These are phyloP conservation scores for Tulasnella sp. DNA, from an alignment of 768 basidiomycete species.

Conservation along the genomic window DNA sequence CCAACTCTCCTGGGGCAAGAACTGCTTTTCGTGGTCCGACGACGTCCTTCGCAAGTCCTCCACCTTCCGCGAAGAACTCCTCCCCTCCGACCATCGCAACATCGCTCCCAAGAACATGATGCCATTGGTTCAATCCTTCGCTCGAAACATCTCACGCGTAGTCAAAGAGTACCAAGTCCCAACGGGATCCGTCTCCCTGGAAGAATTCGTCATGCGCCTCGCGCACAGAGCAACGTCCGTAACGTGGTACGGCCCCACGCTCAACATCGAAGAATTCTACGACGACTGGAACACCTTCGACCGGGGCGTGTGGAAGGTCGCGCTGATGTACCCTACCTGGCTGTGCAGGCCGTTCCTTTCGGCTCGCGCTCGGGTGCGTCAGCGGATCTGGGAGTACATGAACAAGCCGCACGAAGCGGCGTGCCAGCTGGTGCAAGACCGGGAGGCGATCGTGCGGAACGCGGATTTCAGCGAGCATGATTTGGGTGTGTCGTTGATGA, in stretches of 20 bases:
- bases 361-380: neutral
- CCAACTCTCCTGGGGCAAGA: neutral
- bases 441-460: neutral
- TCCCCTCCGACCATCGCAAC: neutral
- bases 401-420: slow-evolving; percentile 9
- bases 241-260: slow-evolving; percentile 16
- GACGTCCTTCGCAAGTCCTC: neutral
- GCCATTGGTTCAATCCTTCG: neutral
- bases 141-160: neutral
- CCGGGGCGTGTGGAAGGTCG: neutral
- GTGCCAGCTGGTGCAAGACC: neutral
- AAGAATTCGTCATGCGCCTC: neutral
- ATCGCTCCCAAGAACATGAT: slow-evolving; percentile 11
- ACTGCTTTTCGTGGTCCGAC: neutral
- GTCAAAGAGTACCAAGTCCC: neutral
- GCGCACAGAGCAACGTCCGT: neutral
- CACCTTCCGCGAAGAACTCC: neutral
- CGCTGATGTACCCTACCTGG: neutral
- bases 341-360: neutral
- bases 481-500: neutral
- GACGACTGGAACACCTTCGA: slow-evolving; percentile 9
- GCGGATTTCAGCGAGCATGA: neutral
- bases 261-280: slow-evolving; percentile 10
- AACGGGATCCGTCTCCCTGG: neutral
- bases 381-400: neutral